Base-by-base conservation (phyloP, 78 protist species). In the Tieghemostelium lacteum region DNA sequence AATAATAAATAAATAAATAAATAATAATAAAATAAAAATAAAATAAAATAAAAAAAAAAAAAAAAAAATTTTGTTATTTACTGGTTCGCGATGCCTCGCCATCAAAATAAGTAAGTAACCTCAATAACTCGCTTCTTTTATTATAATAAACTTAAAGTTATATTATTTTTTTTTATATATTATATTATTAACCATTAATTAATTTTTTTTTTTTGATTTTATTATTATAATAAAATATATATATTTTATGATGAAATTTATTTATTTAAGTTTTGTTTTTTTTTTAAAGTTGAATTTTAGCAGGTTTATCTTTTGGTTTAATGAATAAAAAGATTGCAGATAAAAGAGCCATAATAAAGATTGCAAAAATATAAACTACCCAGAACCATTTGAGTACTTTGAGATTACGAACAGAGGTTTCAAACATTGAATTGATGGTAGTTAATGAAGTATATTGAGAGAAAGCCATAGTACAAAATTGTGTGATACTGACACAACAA, bases 391-490 rank as follows among this genome's bases (percentile, higher is more conserved):
- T 87, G 19, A 92, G 54, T 12, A 69, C 31, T 39, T 64, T 71
- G 16, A 67, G 36, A 34, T 75, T 78, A 63, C 77, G 75, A 36
- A 75, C 88, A 0, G 77, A 66, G 8, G 87, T 50, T 28, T 57
- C 62, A 57, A 91, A 73, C 33, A 66, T 61, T 49, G 73, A 26
- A 54, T 89, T 86, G 76, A 95, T 75, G 1, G 95, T 72, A 2
- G 99, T 93, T 29, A 52, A 29, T 37, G 95, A 73, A 20, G 95
- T 85, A 66, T 88, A 97, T 39, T 71, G 93, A 12, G 75, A 52
- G 73, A 97, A 97, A 34, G 97, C 88, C 67, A 42, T 55, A 28
- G 95, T 58, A 72, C 96, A 88, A 65, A 97, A 97, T 37, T 96
- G 98, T 6, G 93, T 37, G 36, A 95, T 83, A n/a, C 97, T 61